Conservation (phyloP, 768 basidiomycete genomes). For the Daedalea quercina region DNA sequence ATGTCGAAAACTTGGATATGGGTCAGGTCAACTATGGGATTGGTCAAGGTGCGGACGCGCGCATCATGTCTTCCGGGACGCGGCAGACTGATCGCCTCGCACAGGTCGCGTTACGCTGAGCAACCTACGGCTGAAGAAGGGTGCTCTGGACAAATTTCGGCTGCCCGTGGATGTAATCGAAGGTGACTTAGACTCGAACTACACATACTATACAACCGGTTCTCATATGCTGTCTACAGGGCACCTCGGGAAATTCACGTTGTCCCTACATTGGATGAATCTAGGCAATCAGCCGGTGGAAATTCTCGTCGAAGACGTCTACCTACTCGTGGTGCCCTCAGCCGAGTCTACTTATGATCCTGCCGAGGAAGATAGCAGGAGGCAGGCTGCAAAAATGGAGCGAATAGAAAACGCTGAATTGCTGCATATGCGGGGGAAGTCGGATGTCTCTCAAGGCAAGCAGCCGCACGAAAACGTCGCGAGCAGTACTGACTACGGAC, state of each 20-base stretch:
- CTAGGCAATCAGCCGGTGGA: constrained; percentile 87
- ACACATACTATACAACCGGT: background rate
- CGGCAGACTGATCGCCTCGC: constrained; percentile 4
- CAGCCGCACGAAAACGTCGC: background rate
- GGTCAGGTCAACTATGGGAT: constrained; percentile 94
- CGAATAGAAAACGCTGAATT: constrained; percentile 85
- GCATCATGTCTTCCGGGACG: constrained; percentile 1
- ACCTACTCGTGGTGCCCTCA: constrained; percentile 85
- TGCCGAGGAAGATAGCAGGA: constrained; percentile 78
- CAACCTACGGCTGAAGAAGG: constrained; percentile 84
- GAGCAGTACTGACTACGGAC: constrained; percentile 4
- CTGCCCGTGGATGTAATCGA: constrained; percentile 93
- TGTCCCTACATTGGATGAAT: constrained; percentile 87
- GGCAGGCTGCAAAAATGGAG: constrained; percentile 83
- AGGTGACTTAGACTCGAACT: constrained; percentile 37
- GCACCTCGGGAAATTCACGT: constrained; percentile 77
- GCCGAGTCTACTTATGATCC: constrained; percentile 61
- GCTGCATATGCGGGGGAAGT: constrained; percentile 57
- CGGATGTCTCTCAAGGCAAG: constrained; percentile 42
- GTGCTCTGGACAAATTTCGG: constrained; percentile 90
- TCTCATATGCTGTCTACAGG: constrained; percentile 35
- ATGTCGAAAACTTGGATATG: constrained; percentile 94
- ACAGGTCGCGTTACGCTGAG: constrained; percentile 72
- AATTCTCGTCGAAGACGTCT: constrained; percentile 88
- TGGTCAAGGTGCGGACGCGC: constrained; percentile 54